Evolutionary conservation across 495 filamentous ascomycete species (phyloP), one percentile per base, ranked within the genome.

Genomic region (Clohesyomyces aquaticus): DNA sequence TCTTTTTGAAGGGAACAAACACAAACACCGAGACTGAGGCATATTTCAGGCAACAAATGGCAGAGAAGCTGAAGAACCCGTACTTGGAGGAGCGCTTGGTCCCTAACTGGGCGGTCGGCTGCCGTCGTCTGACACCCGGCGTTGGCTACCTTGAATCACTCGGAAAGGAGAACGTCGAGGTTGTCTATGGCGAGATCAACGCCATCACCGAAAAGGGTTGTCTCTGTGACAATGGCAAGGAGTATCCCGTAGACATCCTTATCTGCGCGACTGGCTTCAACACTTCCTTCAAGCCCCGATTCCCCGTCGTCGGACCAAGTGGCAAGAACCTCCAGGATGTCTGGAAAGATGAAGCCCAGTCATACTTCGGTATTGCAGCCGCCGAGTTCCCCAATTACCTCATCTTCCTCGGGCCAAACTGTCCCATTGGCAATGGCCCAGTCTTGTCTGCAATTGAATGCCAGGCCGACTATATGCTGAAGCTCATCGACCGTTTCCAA

Each of bases 191-290:
- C 46, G 65, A 70, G 42, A 73, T 77, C 38, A 66, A 46, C 25
- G n/a, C 41, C 1, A 65, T 75, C 45, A 68, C 63, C 38, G 61
- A 62, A 22, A 61, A 45, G 2, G 72, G 75, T 29, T 56, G 71
- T 19, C 35, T 65, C 11, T 68, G 65, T 22, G 64, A 60, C 43
- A 66, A 71, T 41, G 72, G 74, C 21, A 65, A 73, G 1, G 52
- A 71, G 26, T 63, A 72, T 55, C 62, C 69, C 6, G 47, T 76
- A 52, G 75, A 77, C 41, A 66, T 73, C 21, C 55, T 77, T 1
- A 70, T 75, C 53, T 75, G 82, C 62, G 83, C 83, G 4, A 86
- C 77, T 1, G 77, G 77, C 35, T 78, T 85, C 67, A 74, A 84
- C 56, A 82, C 79, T 6, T 73, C 76, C 10, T 82, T 75, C 62